Evolutionary conservation across 257 asterid genomes (phyloP), one percentile per base, ranked within the genome.

Genomic region (Solanum pennellii): DNA sequence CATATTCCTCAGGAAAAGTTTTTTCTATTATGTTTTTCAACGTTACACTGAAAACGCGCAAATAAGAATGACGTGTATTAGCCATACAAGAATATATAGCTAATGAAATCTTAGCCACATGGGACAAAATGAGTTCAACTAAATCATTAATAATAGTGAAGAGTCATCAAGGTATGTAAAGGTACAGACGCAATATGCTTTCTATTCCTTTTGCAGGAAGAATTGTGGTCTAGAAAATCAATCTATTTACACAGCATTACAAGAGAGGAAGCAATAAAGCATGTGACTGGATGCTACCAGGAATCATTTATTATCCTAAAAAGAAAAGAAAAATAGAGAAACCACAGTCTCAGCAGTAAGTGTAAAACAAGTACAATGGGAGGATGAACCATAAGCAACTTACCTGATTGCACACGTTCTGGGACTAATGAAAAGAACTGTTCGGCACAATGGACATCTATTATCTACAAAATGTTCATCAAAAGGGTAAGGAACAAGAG

Each of bases 381-480:
- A 80, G 44, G 84, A 47, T 80, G 85, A 21, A 83, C 68, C 39
- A 59, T 82, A 15, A 90, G 88, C 85, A 82, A 91, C 93, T 91
- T 79, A 97, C 99, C 98, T 97, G 90, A 95, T 90, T 18, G 99
- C 89, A 83, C 98, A 94, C 8, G 98, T 92, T 86, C 98, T 90
- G 82, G 98, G 96, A 88, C 98, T 94, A 87, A 95, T 87, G 85
- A 96, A 93, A 62, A 97, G 93, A 91, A 97, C 96, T 9, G 99
- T 97, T 82, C 99, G 97, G 92, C 99, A 97, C 84, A 97, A 88
- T 18, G 99, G 99, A 84, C 99, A 97, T 88, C 94, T 89, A 88
- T 97, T 96, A 88, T 96, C 99, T 97, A 93, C 44, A 85, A 87
- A 90, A 66, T 39, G 59, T 84, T 88, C 23, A 84, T 72, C 77